Conservation (phyloP, 345 rosid genomes). For the Brassica rapa region DNA sequence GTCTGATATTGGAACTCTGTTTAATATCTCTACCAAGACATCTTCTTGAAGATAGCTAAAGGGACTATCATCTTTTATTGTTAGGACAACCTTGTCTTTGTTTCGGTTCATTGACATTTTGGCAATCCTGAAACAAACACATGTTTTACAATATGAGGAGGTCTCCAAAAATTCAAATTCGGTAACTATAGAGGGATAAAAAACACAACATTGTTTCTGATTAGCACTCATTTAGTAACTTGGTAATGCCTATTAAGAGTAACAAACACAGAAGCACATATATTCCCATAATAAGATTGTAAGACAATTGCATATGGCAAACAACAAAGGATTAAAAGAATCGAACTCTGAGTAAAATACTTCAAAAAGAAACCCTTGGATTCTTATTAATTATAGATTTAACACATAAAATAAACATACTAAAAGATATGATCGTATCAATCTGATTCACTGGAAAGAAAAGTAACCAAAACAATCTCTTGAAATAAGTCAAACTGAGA, state of each 20-base stretch:
- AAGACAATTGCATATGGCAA: background rate
- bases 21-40: slow-evolving; percentile 73
- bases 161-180: background rate
- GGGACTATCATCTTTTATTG: slow-evolving; percentile 40
- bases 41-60: slow-evolving; percentile 75
- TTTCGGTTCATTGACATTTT: slow-evolving; percentile 49
- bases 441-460: background rate
- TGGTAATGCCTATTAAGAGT: background rate
- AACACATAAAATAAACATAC: background rate
- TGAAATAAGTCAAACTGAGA: background rate
- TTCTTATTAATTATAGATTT: background rate
- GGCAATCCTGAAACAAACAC: slow-evolving; percentile 48
- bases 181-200: background rate
- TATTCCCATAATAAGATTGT: background rate
- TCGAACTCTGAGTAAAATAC: background rate
- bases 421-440: background rate
- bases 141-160: slow-evolving; percentile 3
- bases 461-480: background rate
- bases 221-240: background rate
- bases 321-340: background rate
- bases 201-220: background rate
- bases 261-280: background rate
- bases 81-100: slow-evolving; percentile 31
- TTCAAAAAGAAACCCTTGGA: background rate
- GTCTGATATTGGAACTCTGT: slow-evolving; percentile 61